Evolutionary conservation across 768 basidiomycete species (phyloP).

Genomic region (Rickenella mellea): DNA sequence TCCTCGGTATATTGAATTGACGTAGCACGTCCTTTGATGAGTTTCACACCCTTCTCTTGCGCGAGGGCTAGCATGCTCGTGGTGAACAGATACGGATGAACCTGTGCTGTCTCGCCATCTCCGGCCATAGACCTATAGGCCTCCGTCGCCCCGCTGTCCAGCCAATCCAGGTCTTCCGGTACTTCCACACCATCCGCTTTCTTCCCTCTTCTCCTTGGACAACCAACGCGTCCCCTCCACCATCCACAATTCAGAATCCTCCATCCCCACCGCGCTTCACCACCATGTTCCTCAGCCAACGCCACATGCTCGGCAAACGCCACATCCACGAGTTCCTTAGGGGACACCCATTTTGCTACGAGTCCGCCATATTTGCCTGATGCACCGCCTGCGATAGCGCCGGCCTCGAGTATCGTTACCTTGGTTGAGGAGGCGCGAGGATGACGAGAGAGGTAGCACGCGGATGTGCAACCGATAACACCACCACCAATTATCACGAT

Average conservation of each 20-base stretch:
- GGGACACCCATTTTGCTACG: conserved; percentile 80
- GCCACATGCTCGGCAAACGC: conserved; percentile 69
- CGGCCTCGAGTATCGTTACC: conserved; percentile 61
- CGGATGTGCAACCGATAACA: conserved; percentile 77
- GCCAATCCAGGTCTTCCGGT: conserved; percentile 25
- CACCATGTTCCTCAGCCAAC: conserved; percentile 61
- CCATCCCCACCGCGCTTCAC: conserved; percentile 75
- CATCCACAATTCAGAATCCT: conserved; percentile 62
- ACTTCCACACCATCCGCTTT: conserved; percentile 9
- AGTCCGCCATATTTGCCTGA: conserved; percentile 85
- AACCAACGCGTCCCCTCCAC: conserved; percentile 67
- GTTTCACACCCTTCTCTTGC: conserved; percentile 37
- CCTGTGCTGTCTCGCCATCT: conserved; percentile 57
- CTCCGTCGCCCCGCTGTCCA: conserved; percentile 42
- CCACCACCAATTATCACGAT: conserved; percentile 81
- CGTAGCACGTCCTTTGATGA: conserved; percentile 37
- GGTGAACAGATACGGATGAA: conserved; percentile 70
- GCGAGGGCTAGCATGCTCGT: conserved; percentile 62
- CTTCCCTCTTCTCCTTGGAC: no score
- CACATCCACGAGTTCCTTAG: conserved; percentile 55
- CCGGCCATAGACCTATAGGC: conserved; percentile 52
- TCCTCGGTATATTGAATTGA: background rate
- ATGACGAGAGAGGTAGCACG: conserved; percentile 67
- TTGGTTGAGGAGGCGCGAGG: conserved; percentile 31
- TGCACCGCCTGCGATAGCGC: conserved; percentile 69